Base-by-base conservation (phyloP, 164 flowering plant species). In the Tetracentron sinense region DNA sequence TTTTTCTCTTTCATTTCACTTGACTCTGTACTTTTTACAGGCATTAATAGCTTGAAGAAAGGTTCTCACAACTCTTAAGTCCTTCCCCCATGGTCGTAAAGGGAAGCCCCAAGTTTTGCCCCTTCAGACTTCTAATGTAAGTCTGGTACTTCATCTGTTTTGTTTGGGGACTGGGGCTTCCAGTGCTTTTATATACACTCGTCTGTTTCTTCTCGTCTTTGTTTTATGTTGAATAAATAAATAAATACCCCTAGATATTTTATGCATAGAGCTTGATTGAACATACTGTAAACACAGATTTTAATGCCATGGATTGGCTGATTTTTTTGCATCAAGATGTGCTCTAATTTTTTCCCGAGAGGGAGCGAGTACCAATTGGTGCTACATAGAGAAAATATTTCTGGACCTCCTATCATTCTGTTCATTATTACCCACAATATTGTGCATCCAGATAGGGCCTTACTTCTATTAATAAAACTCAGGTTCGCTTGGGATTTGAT, bases 51-150 rank as follows among this genome's bases (percentile, higher is more conserved):
- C 88, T 63, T 93, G 77, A 93, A 93, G 81, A 93, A 90, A 71
- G 98, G 98, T 71, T 75, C 98, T 71, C n/a, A n/a, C 97, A 87
- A 54, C 76, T 94, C 87, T 94, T 54, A 94, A 94, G 73, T 94
- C n/a, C n/a, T n/a, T n/a, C n/a, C n/a, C n/a, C n/a, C n/a, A 89
- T 86, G 95, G 98, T 70, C 98, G 98, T 29, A 94, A 94, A 67
- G 98, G 98, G 62, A 90, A 94, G 77, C n/a, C 98, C 98, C 14
- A 94, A 89, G 65, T 85, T 86, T 76, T 90, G 78, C 72, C 92
- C 91, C 30, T 88, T 93, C 66, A 85, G 88, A 81, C 88, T 93
- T 90, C 98, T 35, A 77, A 58, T 81, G 98, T 93, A 78, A 78
- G 93, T 73, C 71, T 59, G 29, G 10, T 53, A 33, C 10, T 53